Conservation (phyloP, 78 protist genomes). For the Dictyostelium capitatum region DNA sequence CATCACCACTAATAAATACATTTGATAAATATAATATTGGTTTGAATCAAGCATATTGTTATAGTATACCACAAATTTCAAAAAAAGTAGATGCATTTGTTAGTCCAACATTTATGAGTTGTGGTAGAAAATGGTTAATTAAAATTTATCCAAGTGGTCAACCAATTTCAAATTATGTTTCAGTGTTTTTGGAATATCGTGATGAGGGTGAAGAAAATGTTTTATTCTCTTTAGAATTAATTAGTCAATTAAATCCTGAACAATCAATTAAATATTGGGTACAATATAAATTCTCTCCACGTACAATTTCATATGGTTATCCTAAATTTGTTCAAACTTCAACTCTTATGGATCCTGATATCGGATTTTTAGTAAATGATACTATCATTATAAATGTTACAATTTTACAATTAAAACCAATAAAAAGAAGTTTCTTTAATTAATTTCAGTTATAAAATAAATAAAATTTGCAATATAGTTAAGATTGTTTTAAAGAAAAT, state of each 20-base stretch:
- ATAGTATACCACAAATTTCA: conserved; percentile 1
- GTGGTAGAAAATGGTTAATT: not conserved
- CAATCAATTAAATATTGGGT: conserved; percentile 1
- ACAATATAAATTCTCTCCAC: not conserved
- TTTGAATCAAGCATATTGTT: not conserved
- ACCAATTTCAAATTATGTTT: not conserved
- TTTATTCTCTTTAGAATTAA: not conserved
- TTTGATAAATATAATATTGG: not conserved
- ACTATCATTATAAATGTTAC: conserved; percentile 28
- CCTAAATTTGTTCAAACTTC: conserved; percentile 31
- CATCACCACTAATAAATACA: not conserved
- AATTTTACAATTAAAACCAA: not conserved
- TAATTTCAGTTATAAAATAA: too few relatives aligned
- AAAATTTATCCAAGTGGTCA: conserved; percentile 13
- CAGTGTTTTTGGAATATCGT: not conserved
- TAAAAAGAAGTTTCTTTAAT: not conserved
- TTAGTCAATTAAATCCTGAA: not conserved
- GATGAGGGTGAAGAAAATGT: conserved; percentile 1
- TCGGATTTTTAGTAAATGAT: conserved; percentile 39
- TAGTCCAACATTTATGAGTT: not conserved
- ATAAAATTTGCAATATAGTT: too few relatives aligned
- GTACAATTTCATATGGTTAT: conserved; percentile 27
- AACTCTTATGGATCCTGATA: conserved; percentile 32
- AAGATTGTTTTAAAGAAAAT: too few relatives aligned
- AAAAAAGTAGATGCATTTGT: not conserved